Evolutionary conservation across 2,329 filamentous ascomycete genomes (phyloP), one percentile per base, ranked within the genome.

Genomic region (Cercospora citrullina): DNA sequence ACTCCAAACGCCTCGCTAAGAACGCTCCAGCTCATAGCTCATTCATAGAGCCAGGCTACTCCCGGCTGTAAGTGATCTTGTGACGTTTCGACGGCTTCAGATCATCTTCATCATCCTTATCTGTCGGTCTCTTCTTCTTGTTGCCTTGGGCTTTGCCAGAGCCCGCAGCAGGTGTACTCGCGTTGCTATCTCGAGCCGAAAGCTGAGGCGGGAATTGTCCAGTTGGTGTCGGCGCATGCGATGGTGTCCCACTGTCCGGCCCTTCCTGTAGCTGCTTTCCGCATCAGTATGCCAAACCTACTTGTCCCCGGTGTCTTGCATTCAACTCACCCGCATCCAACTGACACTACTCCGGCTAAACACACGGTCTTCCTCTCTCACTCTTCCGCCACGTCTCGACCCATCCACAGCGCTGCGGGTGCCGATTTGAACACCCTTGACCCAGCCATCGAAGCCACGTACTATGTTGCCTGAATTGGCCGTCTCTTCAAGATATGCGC

Each of bases 391-490:
- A 78, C 91, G 87, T 75, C 91, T 88, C 75, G 90, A 79, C 89
- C 89, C 77, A 89, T 87, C 76, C 87, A 77, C 68, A 72, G 76
- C 39, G 76, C 80, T 65, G 77, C 80, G 57, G 6, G 6, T 58
- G 30, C 79, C 80, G 3, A 81, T 84, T 72, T 87, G 84, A 10
- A 89, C 85, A 4, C 86, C 94, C 80, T 99, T 99, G 84, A 97
- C 96, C 82, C 98, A 99, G 78, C 93, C 96, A 80, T 99, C 95
- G 80, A 99, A 99, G 23, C 95, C 95, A 60, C 92, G 93, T 79
- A 99, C 94, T 77, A 99, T 98, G 82, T 99, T 99, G 55, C 95
- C 95, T 21, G 87, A 87, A 74, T 85, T 88, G 14, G 89, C 90
- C 4, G 93, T 96, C 75, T 93, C 93, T 79, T 98, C 94, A 62